These are phyloP conservation scores for Uronychia setigera DNA, from an alignment of 73 alveolate species.

Conservation along the genomic window DNA sequence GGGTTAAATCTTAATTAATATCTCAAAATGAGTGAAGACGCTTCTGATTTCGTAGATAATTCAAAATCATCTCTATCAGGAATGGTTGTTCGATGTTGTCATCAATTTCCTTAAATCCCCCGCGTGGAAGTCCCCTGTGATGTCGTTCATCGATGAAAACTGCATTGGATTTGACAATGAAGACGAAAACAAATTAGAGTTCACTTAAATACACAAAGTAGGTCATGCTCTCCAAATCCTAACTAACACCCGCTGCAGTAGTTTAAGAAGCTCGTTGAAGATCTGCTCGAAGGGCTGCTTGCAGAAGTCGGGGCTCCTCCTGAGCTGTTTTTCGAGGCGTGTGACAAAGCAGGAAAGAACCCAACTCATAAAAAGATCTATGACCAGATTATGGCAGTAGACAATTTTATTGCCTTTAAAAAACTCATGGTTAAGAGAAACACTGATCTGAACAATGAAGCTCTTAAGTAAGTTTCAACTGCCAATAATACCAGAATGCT, in stretches of 20 bases:
- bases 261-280: slow-evolving; percentile 20
- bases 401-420: slow-evolving; percentile 15
- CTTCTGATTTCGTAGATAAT: too few relatives aligned
- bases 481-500: neutral
- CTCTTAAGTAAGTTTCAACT: neutral
- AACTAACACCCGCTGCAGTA: too few relatives aligned
- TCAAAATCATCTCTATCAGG: too few relatives aligned
- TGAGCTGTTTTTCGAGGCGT: slow-evolving; percentile 20
- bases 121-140: slow-evolving; percentile 22
- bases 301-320: slow-evolving; percentile 21
- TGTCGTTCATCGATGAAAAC: slow-evolving; percentile 15
- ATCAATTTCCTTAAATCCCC: slow-evolving; percentile 18
- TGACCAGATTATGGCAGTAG: slow-evolving; percentile 25
- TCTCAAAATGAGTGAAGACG: too few relatives aligned
- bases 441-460: slow-evolving; percentile 22
- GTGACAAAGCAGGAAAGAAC: slow-evolving; percentile 6
- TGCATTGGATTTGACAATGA: slow-evolving; percentile 21
- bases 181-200: slow-evolving; percentile 20
- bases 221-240: slow-evolving; percentile 15
- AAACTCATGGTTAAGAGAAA: slow-evolving; percentile 37
- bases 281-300: slow-evolving; percentile 21
- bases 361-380: slow-evolving; percentile 14
- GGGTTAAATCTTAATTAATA: too few relatives aligned
- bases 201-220: slow-evolving; percentile 31
- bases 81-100: slow-evolving; percentile 27